Conservation (phyloP, 225 moss, liverwort and hornwort genomes). For the Ulota crispa region DNA sequence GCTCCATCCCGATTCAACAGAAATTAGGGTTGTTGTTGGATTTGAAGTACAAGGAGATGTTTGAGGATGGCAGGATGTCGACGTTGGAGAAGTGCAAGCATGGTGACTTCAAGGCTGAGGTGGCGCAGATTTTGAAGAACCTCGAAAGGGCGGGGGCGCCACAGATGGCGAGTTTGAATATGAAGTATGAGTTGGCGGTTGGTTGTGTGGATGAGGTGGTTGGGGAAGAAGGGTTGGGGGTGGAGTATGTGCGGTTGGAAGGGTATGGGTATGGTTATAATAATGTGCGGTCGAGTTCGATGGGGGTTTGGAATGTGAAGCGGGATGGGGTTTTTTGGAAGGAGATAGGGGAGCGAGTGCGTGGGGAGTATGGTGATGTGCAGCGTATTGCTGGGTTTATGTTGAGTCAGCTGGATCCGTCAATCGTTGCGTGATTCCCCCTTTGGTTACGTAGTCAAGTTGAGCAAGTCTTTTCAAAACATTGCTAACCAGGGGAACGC, state of each 20-base stretch:
- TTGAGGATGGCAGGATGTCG: neutral
- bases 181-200: constrained; percentile 12
- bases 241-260: constrained; percentile 1
- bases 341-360: neutral
- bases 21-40: neutral
- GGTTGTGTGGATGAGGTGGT: constrained; percentile 11
- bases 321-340: neutral
- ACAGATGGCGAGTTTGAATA: neutral
- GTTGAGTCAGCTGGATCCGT: constrained; percentile 10
- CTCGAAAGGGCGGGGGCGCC: constrained; percentile 19
- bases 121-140: constrained; percentile 28
- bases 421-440: neutral
- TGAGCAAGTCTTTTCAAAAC: no score
- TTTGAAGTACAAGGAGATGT: constrained; percentile 22
- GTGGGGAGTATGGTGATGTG: constrained; percentile 3
- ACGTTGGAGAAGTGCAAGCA: constrained; percentile 19
- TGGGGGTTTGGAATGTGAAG: neutral
- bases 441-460: neutral
- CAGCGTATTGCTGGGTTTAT: constrained; percentile 22
- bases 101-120: constrained; percentile 25
- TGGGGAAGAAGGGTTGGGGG: neutral
- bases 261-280: neutral
- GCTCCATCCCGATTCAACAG: constrained; percentile 22
- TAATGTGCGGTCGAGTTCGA: neutral
- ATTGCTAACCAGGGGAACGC: no score